Conservation (phyloP, 1,139 yeast genomes). For the Taphrina populina region DNA sequence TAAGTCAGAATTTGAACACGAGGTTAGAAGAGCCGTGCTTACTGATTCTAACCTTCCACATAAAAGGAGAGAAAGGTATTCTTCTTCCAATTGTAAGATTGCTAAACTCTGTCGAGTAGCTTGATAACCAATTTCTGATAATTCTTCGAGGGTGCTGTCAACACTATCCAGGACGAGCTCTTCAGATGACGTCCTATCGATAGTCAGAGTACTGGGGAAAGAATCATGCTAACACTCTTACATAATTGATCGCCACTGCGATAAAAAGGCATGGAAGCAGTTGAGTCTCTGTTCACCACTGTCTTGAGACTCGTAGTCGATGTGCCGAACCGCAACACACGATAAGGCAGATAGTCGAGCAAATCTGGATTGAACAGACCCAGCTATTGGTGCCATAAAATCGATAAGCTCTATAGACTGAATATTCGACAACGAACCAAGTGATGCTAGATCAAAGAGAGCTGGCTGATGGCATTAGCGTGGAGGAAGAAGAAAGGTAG, state of each 20-base stretch:
- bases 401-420: not conserved
- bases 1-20: not conserved
- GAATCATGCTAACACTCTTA: no score
- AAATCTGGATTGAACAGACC: not conserved
- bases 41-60: no score
- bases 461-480: not conserved
- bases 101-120: constrained; percentile 2
- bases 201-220: no score
- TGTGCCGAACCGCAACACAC: constrained; percentile 3
- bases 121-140: not conserved
- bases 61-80: no score
- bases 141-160: not conserved
- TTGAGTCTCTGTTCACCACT: no score
- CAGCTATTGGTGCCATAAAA: not conserved
- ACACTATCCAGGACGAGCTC: not conserved
- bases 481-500: not conserved
- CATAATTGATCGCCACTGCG: no score
- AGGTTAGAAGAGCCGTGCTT: not conserved
- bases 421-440: not conserved
- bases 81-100: no score
- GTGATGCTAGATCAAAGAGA: not conserved
- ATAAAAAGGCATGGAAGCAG: no score
- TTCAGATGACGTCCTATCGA: no score
- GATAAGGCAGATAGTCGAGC: constrained; percentile 3
- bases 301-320: no score